Evolutionary conservation across 441 rosid species (phyloP).

Genomic region (Populus hybrid): DNA sequence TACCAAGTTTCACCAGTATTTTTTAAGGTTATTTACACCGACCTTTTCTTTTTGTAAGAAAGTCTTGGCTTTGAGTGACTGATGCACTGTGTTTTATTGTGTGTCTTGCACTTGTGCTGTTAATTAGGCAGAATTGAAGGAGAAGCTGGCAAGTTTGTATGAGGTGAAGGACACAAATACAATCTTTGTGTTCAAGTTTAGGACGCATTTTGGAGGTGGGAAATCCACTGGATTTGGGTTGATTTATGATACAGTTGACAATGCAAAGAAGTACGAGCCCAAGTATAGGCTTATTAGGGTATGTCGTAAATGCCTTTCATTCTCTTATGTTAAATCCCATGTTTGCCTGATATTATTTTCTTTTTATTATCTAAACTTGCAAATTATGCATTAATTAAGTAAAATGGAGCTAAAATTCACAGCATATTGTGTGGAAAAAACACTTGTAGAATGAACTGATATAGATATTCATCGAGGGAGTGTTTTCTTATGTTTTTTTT

Average conservation of each 20-base stretch:
- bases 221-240: slow-evolving; percentile 93
- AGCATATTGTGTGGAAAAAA: background rate
- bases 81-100: background rate
- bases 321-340: background rate
- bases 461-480: background rate
- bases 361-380: background rate
- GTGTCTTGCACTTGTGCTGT: background rate
- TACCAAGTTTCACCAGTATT: background rate
- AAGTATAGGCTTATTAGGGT: slow-evolving; percentile 96
- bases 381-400: background rate
- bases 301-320: background rate
- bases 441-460: background rate
- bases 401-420: background rate
- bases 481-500: no score
- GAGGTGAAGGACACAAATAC: slow-evolving; percentile 84
- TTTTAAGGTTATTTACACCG: background rate
- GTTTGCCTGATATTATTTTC: background rate
- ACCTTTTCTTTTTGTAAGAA: slow-evolving; percentile 33
- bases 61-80: background rate
- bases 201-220: slow-evolving; percentile 96
- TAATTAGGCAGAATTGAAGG: slow-evolving; percentile 72
- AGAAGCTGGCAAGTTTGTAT: slow-evolving; percentile 74
- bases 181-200: slow-evolving; percentile 84
- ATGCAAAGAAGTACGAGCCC: slow-evolving; percentile 87
- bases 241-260: no score